Percentiles rank a stretch among this genome's conserved stretches.
Conservation (phyloP, 345 rosid species). For the Citrus cavaleriei region DNA sequence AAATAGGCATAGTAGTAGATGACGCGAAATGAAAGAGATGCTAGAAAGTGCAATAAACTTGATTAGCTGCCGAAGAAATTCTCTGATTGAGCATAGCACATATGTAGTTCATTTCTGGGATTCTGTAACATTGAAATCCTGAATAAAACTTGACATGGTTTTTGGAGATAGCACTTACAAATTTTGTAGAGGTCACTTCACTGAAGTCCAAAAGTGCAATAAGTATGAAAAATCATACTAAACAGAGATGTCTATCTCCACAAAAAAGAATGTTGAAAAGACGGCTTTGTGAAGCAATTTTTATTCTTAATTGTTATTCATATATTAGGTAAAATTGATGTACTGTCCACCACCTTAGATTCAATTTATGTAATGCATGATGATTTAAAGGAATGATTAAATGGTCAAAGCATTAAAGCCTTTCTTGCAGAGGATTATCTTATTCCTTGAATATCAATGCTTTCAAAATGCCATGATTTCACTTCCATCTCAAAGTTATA, state of each 20-base stretch:
- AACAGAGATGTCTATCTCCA: neutral
- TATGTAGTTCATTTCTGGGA: neutral
- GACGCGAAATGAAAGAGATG: neutral
- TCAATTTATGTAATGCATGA: too few species aligned
- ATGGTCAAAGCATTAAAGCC: neutral
- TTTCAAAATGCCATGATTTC: neutral
- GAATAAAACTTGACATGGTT: neutral
- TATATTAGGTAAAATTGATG: neutral
- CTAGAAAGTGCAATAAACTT: neutral
- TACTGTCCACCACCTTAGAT: too few species aligned
- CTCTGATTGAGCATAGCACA: neutral
- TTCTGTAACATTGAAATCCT: neutral
- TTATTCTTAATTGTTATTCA: neutral
- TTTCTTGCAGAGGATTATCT: neutral
- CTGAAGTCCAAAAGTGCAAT: neutral
- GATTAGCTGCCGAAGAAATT: neutral
- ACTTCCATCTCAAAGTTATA: neutral
- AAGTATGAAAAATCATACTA: neutral
- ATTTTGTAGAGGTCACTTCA: neutral
- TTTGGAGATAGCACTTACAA: neutral
- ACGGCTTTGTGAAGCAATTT: neutral
- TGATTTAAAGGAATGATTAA: neutral
- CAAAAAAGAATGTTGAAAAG: neutral
- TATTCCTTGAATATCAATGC: neutral
- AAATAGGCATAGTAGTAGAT: neutral